These are phyloP conservation scores for Kuraishia ogatae DNA, from an alignment of 805 yeast genomes.

Conservation along the genomic window DNA sequence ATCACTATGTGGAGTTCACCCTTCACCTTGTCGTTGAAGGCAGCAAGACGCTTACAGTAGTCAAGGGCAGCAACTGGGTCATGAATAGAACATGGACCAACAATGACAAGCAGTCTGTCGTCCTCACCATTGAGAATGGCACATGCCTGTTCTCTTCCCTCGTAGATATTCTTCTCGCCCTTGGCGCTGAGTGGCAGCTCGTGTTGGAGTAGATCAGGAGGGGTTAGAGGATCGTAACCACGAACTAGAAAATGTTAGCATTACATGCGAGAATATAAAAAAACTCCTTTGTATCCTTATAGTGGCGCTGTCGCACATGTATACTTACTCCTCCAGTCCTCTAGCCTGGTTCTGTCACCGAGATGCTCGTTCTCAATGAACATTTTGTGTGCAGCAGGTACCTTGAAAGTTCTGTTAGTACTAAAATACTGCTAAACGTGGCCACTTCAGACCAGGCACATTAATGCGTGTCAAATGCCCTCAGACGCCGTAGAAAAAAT, in stretches of 20 bases:
- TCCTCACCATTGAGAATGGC: conserved; percentile 65
- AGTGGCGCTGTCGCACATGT: no score
- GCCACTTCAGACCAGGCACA: no score
- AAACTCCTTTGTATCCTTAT: no score
- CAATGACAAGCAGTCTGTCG: conserved; percentile 80
- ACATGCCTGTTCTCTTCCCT: conserved; percentile 74
- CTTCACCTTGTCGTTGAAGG: conserved; percentile 58
- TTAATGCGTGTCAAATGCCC: no score
- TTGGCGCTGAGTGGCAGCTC: conserved; percentile 62
- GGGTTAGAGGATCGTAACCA: conserved; percentile 90
- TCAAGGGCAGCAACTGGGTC: conserved; percentile 86
- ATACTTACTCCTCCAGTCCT: conserved; percentile 41
- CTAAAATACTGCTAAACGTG: no score
- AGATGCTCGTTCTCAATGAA: conserved; percentile 76
- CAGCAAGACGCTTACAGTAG: conserved; percentile 64
- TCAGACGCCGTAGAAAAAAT: no score
- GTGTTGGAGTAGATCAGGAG: conserved; percentile 85
- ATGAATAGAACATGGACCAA: conserved; percentile 97
- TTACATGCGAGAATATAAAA: no score
- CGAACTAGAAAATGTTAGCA: conserved; percentile 26
- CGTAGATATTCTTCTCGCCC: conserved; percentile 54
- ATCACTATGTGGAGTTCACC: conserved; percentile 77
- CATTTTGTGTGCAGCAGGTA: conserved; percentile 36
- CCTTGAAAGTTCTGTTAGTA: background rate
- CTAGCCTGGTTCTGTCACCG: conserved; percentile 75